phyloP scores from a whole-genome alignment of 202 grass and related monocot species.

The Zoysia matrella region DNA sequence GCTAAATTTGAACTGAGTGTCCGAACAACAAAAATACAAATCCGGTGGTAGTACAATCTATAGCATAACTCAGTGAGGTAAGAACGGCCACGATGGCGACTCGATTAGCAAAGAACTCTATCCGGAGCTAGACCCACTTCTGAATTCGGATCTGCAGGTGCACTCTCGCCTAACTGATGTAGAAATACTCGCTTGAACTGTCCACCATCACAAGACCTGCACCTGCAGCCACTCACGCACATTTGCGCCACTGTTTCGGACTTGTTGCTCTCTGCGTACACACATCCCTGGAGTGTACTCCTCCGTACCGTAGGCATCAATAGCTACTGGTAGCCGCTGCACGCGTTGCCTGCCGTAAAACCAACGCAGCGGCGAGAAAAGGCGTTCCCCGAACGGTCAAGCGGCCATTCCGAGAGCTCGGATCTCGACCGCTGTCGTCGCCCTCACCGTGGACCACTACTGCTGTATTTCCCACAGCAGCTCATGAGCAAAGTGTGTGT shows the following conservation, averaged over 20 bases:
- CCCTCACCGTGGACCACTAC: constrained; percentile 36
- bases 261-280: neutral
- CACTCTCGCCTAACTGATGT: constrained; percentile 7
- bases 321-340: neutral
- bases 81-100: neutral
- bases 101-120: neutral
- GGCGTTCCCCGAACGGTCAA: constrained; percentile 28
- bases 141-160: neutral
- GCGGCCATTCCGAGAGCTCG: constrained; percentile 63
- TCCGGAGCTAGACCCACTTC: constrained; percentile 12
- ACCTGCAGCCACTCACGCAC: neutral
- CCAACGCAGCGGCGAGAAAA: constrained; percentile 14
- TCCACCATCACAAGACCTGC: neutral
- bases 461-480: neutral
- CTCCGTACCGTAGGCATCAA: neutral
- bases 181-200: neutral
- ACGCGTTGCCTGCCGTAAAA: neutral
- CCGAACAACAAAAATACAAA: too few relatives aligned
- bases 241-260: constrained; percentile 20
- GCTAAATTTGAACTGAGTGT: too few relatives aligned
- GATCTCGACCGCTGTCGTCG: constrained; percentile 37
- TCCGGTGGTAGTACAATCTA: too few relatives aligned
- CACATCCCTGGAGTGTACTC: too few relatives aligned
- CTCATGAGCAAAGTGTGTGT: constrained; percentile 34
- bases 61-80: too few relatives aligned